Base-by-base conservation (phyloP, 805 yeast species). In the Hagleromyces aurorensis region DNA sequence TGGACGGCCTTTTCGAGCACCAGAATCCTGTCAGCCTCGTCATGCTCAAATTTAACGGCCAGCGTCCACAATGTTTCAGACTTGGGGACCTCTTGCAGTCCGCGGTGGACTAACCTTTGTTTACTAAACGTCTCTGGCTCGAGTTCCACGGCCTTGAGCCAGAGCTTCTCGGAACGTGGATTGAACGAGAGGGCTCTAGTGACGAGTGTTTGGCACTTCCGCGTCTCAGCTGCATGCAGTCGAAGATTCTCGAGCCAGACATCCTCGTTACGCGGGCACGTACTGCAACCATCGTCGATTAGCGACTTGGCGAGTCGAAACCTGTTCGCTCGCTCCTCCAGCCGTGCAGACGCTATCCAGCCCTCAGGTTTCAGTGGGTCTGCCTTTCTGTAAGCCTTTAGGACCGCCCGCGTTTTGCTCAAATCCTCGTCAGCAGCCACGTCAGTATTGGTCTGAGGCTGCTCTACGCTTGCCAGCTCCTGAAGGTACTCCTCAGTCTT, bases 321-420 rank as follows among this genome's bases (percentile, higher is more conserved):
- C 29, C 73, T 75, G 24, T 66, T 65, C 1, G 77, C 78, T 25
- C 67, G 69, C 40, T 72, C 79, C 48, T 89, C 97, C 7, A 85
- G 50, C 26, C 84, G 58, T 0, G 95, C 93, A 27, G 85, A 72
- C 0, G 93, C 84, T 13, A 89, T 80, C 94, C 95, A 89, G 4
- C 80, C 82, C 27, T 71, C 70, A 0, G 94, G 70, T 34, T 75
- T 78, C 23, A 59, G 55, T 0, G 96, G 95, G 43, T 83, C 79
- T 0, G 84, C 60, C 40, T 70, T 72, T 19, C 93, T 65, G 40
- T 82, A 67, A 3, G 85, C 76, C n/a, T 70, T 61, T 25, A 87
- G 63, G 6, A 85, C 61, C 2, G 64, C 47, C 20, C 91, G 59
- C 20, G 77, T 72, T 36, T 70, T 74, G 24, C 62, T 61, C 3